Evolutionary conservation across 495 filamentous ascomycete species (phyloP).

Genomic region (Lineolata rhizophorae): DNA sequence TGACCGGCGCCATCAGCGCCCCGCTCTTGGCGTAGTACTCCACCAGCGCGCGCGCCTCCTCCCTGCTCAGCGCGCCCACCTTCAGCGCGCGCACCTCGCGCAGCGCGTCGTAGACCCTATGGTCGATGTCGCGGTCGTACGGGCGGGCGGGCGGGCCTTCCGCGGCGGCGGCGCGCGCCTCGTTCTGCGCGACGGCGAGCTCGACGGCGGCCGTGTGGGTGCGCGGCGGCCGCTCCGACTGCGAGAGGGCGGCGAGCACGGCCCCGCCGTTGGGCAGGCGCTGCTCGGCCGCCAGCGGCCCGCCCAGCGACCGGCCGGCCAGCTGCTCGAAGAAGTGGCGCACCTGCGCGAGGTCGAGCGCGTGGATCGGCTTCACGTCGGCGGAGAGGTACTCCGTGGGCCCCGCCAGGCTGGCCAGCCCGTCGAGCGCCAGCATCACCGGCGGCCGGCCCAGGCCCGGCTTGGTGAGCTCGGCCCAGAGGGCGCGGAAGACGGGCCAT

Average conservation of each 20-base stretch:
- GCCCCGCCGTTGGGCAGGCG: constrained; percentile 55
- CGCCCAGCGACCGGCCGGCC: no score
- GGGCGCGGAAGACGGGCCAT: constrained; percentile 59
- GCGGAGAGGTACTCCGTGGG: constrained; percentile 45
- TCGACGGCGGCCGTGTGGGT: constrained; percentile 37
- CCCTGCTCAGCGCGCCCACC: constrained; percentile 42
- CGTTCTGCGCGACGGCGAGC: constrained; percentile 20
- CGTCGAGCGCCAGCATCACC: constrained; percentile 57
- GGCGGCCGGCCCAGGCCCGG: constrained; percentile 40
- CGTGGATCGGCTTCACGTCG: constrained; percentile 52
- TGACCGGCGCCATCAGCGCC: constrained; percentile 43
- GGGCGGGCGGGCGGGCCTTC: constrained; percentile 19
- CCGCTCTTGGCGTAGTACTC: constrained; percentile 89
- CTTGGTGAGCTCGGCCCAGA: constrained; percentile 56
- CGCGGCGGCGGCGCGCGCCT: constrained; percentile 12
- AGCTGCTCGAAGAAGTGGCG: constrained; percentile 54
- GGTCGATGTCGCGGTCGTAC: constrained; percentile 32
- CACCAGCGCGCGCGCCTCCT: constrained; percentile 59
- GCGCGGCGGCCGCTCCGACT: constrained; percentile 38
- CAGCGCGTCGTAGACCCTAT: constrained; percentile 34
- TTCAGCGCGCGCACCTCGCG: constrained; percentile 13
- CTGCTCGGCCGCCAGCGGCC: no score
- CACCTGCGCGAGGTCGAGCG: constrained; percentile 62
- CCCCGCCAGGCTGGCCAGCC: constrained; percentile 58
- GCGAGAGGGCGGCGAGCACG: constrained; percentile 49